Evolutionary conservation across 306 rosid species (phyloP).

Genomic region (Purshia tridentata): DNA sequence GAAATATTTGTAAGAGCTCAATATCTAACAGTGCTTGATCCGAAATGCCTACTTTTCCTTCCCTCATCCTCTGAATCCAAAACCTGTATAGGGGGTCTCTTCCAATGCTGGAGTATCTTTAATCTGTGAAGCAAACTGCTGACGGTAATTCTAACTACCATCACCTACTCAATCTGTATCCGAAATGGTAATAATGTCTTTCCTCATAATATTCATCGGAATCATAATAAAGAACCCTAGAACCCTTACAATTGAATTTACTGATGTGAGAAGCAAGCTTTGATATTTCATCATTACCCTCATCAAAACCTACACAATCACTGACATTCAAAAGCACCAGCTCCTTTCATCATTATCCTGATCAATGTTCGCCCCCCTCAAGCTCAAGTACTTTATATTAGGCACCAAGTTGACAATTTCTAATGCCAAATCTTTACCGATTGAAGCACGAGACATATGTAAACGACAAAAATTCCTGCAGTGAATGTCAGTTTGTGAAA

Average conservation of each 20-base stretch:
- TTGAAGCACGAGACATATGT: background rate
- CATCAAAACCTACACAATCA: background rate
- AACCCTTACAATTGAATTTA: background rate
- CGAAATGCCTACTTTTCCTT: no score
- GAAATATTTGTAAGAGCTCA: no score
- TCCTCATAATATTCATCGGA: background rate
- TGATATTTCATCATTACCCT: conserved; percentile 2
- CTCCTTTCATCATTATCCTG: background rate
- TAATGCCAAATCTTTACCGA: background rate
- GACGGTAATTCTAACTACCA: no score
- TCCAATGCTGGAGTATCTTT: no score
- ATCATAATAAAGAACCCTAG: background rate
- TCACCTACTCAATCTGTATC: background rate
- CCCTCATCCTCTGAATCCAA: no score
- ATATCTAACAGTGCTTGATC: no score
- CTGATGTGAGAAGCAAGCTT: background rate
- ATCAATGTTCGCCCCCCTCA: background rate
- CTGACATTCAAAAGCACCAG: background rate
- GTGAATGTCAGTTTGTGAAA: background rate
- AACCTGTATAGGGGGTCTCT: no score
- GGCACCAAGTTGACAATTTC: conserved; percentile 1
- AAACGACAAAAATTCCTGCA: background rate
- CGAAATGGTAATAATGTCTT: background rate
- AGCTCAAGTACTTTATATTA: background rate
- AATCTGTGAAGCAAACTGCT: no score